Percentiles rank a stretch among this genome's conserved stretches.
Conservation (phyloP, 2,329 filamentous ascomycete species). For the Lachnellula suecica region DNA sequence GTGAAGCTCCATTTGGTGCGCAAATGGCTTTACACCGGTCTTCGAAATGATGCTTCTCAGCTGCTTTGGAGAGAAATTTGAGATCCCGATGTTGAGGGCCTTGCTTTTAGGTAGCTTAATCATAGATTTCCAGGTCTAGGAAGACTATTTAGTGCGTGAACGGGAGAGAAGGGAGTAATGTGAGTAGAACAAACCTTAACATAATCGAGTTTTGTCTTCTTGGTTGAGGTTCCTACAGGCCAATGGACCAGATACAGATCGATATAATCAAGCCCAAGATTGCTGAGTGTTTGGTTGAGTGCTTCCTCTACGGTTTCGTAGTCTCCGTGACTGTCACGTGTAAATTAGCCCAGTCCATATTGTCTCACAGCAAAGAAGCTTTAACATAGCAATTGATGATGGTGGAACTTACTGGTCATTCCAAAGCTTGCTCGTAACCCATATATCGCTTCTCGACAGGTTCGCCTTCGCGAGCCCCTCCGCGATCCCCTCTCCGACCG, state of each 20-base stretch:
- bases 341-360: too few species aligned
- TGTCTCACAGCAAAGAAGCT: too few species aligned
- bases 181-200: constrained; percentile 48
- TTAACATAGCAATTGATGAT: too few species aligned
- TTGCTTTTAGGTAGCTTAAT: constrained; percentile 67
- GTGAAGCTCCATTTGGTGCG: constrained; percentile 81
- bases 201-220: constrained; percentile 18
- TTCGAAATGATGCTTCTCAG: constrained; percentile 8
- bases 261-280: constrained; percentile 61
- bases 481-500: constrained; percentile 20
- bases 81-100: constrained; percentile 77
- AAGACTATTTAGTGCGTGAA: constrained; percentile 68
- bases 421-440: constrained; percentile 26
- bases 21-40: constrained; percentile 54
- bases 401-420: constrained; percentile 20
- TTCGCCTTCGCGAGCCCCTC: constrained; percentile 14
- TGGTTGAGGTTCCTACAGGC: constrained; percentile 61
- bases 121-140: constrained; percentile 72
- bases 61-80: constrained; percentile 68
- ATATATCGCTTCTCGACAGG: constrained; percentile 19
- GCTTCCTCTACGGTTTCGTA: constrained; percentile 65
- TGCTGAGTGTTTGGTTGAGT: constrained; percentile 56
- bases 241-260: constrained; percentile 73
- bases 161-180: not conserved
- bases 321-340: constrained; percentile 39